A percentile compares a stretch with the other conserved stretches of the same genome.
These are phyloP conservation scores for Lactarius hatsudake DNA, from an alignment of 768 basidiomycete genomes.

Conservation along the genomic window DNA sequence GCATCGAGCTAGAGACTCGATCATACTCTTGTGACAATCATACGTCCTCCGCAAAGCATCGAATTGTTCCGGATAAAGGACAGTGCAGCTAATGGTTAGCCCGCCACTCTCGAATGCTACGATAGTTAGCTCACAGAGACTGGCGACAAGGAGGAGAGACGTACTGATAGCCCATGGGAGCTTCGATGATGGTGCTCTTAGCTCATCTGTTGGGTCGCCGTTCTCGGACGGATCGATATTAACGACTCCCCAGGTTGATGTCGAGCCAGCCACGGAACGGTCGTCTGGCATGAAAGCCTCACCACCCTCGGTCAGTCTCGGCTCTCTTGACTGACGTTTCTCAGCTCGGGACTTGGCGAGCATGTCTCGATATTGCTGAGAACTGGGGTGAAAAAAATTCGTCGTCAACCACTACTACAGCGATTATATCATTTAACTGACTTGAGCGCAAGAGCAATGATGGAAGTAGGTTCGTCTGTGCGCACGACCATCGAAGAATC, in stretches of 20 bases:
- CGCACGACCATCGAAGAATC: slow-evolving; percentile 94
- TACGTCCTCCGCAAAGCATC: slow-evolving; percentile 90
- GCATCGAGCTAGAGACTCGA: slow-evolving; percentile 91
- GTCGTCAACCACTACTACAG: neutral
- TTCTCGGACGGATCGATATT: slow-evolving; percentile 69
- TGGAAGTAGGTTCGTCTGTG: slow-evolving; percentile 96
- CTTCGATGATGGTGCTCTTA: slow-evolving; percentile 72
- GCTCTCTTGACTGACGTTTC: slow-evolving; percentile 61
- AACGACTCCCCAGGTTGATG: slow-evolving; percentile 91
- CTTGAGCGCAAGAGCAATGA: slow-evolving; percentile 93
- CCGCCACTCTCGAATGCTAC: slow-evolving; percentile 89
- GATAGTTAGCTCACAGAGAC: slow-evolving; percentile 16
- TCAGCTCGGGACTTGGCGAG: slow-evolving; percentile 73
- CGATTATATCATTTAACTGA: slow-evolving; percentile 37
- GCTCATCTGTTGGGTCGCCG: slow-evolving; percentile 71
- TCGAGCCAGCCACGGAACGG: slow-evolving; percentile 72
- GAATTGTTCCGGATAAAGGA: slow-evolving; percentile 96
- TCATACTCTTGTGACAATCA: slow-evolving; percentile 90
- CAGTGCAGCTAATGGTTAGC: slow-evolving; percentile 87
- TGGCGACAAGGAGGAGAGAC: slow-evolving; percentile 33
- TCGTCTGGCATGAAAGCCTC: slow-evolving; percentile 96
- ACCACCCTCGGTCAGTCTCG: slow-evolving; percentile 56
- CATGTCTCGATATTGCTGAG: slow-evolving; percentile 80
- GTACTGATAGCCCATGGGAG: slow-evolving; percentile 79
- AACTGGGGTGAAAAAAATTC: slow-evolving; percentile 43